Conservation (phyloP, 2,329 filamentous ascomycete genomes). For the Biscogniauxia sp. region DNA sequence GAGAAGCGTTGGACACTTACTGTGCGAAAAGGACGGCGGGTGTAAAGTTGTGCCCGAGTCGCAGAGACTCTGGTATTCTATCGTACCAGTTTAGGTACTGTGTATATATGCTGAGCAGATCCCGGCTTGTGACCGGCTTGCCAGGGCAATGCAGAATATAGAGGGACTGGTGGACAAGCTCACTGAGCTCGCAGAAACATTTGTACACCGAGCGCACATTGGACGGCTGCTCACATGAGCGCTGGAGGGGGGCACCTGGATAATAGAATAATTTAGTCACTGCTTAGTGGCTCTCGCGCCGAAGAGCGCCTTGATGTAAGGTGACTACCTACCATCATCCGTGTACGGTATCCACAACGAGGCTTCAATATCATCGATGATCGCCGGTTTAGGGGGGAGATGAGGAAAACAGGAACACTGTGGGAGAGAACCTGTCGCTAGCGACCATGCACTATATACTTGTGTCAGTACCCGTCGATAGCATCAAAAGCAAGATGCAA, state of each 20-base stretch:
- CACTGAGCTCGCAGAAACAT: constrained; percentile 69
- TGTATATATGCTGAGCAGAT: constrained; percentile 62
- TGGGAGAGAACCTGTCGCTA: constrained; percentile 61
- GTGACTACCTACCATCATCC: constrained; percentile 49
- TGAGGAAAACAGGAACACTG: constrained; percentile 57
- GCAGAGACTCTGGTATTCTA: constrained; percentile 61
- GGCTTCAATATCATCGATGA: constrained; percentile 59
- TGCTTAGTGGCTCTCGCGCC: neutral
- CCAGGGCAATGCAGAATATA: constrained; percentile 72
- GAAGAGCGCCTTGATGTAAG: neutral
- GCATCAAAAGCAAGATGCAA: neutral
- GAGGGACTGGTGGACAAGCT: constrained; percentile 69
- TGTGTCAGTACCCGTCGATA: neutral
- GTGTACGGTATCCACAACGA: constrained; percentile 60
- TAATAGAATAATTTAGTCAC: constrained; percentile 12
- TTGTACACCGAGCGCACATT: constrained; percentile 68
- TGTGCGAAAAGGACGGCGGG: constrained; percentile 72
- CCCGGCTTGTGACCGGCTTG: constrained; percentile 60
- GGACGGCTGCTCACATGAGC: constrained; percentile 59
- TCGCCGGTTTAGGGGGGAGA: constrained; percentile 58
- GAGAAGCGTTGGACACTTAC: constrained; percentile 46
- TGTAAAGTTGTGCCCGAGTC: constrained; percentile 66
- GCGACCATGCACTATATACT: constrained; percentile 55
- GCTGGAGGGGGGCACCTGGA: constrained; percentile 51
- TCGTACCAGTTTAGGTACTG: constrained; percentile 73